A percentile compares a stretch with the other conserved stretches of the same genome.
phyloP scores from a whole-genome alignment of 208 protist genomes.

The Zelonia costaricensis region DNA sequence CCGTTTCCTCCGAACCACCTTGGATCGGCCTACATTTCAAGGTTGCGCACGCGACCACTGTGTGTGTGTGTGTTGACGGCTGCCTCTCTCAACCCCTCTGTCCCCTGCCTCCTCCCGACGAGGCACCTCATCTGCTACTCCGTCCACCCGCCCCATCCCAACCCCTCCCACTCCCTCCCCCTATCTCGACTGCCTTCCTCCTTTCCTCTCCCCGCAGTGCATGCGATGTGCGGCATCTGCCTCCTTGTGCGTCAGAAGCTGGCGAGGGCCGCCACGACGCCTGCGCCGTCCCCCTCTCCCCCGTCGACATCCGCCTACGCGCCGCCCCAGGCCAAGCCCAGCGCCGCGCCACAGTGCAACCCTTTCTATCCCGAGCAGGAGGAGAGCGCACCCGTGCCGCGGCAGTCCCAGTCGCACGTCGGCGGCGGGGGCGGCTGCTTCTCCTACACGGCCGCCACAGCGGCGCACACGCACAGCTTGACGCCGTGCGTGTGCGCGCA shows the following conservation, averaged over 20 bases:
- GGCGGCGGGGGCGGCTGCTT: neutral
- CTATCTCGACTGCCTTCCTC: too few relatives aligned
- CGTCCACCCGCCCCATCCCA: too few relatives aligned
- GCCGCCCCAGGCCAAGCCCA: neutral
- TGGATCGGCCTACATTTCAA: too few relatives aligned
- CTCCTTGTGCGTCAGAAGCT: conserved; percentile 27
- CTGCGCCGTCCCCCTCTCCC: neutral
- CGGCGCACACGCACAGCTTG: neutral
- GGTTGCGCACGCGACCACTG: too few relatives aligned
- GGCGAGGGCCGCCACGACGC: neutral
- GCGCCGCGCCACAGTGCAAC: neutral
- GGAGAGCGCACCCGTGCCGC: neutral
- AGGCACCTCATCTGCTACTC: too few relatives aligned
- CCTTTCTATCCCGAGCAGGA: neutral
- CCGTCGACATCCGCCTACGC: neutral
- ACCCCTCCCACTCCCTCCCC: too few relatives aligned
- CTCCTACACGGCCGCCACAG: neutral
- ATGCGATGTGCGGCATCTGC: conserved; percentile 34
- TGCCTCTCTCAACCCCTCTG: too few relatives aligned
- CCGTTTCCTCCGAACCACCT: too few relatives aligned
- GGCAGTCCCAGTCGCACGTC: neutral
- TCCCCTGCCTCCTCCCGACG: too few relatives aligned
- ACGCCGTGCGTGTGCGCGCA: conserved; percentile 14
- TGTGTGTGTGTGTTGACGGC: too few relatives aligned
- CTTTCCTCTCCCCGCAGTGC: too few relatives aligned